Percentiles rank a stretch among this genome's conserved stretches.
Conservation (phyloP, 1,284 basidiomycete species). For the Microbotryum silenes-acaulis region DNA sequence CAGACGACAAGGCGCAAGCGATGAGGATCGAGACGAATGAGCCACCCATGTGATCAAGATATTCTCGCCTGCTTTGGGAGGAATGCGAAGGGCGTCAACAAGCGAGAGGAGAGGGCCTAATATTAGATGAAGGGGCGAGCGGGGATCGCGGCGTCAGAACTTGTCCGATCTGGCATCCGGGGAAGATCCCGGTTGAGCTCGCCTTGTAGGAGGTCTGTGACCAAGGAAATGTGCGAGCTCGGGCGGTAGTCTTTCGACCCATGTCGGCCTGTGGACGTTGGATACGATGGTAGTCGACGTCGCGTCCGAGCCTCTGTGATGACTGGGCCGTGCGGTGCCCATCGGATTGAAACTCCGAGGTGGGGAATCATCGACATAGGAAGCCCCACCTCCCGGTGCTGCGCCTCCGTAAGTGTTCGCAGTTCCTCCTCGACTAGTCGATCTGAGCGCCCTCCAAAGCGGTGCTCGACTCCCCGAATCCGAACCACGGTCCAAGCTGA, state of each 20-base stretch:
- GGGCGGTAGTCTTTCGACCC: neutral
- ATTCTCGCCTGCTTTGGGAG: conserved; percentile 7
- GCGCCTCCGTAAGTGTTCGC: neutral
- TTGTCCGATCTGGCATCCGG: too few species aligned
- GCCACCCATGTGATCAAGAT: conserved; percentile 18
- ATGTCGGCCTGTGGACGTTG: neutral
- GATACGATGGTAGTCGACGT: too few species aligned
- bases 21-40: conserved; percentile 24
- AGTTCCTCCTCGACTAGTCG: neutral
- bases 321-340: too few species aligned
- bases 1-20: conserved; percentile 13
- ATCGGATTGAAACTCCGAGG: too few species aligned
- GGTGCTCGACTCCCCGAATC: conserved; percentile 11
- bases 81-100: neutral
- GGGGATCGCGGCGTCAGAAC: neutral
- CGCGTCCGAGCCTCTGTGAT: too few species aligned
- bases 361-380: too few species aligned
- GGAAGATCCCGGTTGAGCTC: too few species aligned
- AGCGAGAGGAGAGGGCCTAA: conserved; percentile 1
- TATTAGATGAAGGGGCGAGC: neutral
- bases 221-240: conserved; percentile 10
- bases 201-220: neutral
- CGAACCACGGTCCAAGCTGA: neutral
- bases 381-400: too few species aligned
- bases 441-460: neutral